Base-by-base conservation (phyloP, 148 eudicot genomes). In the Polygonum aviculare region DNA sequence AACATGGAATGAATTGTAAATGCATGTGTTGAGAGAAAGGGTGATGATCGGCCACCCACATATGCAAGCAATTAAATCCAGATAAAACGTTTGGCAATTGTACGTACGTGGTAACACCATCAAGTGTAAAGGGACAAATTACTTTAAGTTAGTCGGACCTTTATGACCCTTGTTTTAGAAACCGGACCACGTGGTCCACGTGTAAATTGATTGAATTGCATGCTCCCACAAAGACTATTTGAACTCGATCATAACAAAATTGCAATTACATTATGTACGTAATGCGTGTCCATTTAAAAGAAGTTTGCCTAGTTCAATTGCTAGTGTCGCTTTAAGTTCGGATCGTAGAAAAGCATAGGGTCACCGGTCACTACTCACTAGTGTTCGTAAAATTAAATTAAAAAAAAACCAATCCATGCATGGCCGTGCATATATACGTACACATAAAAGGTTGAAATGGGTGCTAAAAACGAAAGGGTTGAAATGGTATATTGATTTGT, bases 11-110 rank as follows among this genome's bases (percentile, higher is more conserved):
- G 71, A 63, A 31, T 63, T 33, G n/a, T 63, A 63, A 33, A 63
- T 63, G 70, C 70, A 63, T 63, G 70, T 63, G 70, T 63, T 14
- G n/a, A 16, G n/a, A 67, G 19, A 67, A 67, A 36, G 44, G 45
- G 45, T 67, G 72, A 67, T 44, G 47, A 44, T 44, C 72, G 45
- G 16, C 45, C 19, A 65, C 71, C 41, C 44, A 67, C 15, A 26
- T 26, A 26, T 26, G 31, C 31, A 26, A 26, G 5, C 71, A 14
- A 35, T 4, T 44, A 60, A 60, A 7, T 60, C 38, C 31, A 60
- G 36, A 62, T 21, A 19, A 8, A 57, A 22, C 33, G 22, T 6
- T 57, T 7, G 12, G 9, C 1, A 57, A 57, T 18, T 51, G 57
- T 14, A 5, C 7, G 19, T 51, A 14, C 31, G 31, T 26, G 1